Base-by-base conservation (phyloP, 306 rosid species). In the Mimosa bimucronata region DNA sequence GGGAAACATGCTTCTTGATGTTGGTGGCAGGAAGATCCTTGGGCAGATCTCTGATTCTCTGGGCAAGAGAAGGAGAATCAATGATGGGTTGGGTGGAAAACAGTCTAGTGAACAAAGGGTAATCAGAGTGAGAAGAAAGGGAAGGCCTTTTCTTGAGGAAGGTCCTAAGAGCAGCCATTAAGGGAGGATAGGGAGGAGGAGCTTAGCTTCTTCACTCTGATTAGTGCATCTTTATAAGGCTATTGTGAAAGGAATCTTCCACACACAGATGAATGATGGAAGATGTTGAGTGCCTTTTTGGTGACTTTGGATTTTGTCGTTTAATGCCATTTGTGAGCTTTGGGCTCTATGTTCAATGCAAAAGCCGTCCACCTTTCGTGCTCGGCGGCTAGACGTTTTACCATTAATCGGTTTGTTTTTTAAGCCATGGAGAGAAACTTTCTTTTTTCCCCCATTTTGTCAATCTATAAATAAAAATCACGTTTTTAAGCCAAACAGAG, bases 41-140 rank as follows among this genome's bases (percentile, higher is more conserved):
- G 8, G 98, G 98, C 25, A 94, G 90, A 82, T 91, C 90, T 86
- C 97, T 88, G 84, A 94, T 79, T 70, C 90, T 90, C 72, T 86
- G 94, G 71, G 88, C 83, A 70, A 91, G 86, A 41, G 97, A 87
- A 29, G 91, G 62, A 65, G 92, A 86, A 58, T 85, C 89, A 30
- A 23, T 8, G 5, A 70, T 8, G 12, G 94, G 2, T 55, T 90
- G 84, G 57, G 91, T 57, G 55, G 97, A 85, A 81, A 89, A 86
- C 0, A 77, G 34, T 57, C 83, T 85, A 30, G 46, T 78, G 1
- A 58, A 58, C 30, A 11, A 0, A 58, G 13, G 72, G 42, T 19
- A 25, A 11, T 61, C 69, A 23, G 10, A 30, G 66, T 25, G 25
- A 65, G 70, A 21, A 15, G 34, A 15, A 30, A 65, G 61, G 34